Evolutionary conservation across 1,284 basidiomycete genomes (phyloP).

Genomic region (Fistulinella cinereoalba): DNA sequence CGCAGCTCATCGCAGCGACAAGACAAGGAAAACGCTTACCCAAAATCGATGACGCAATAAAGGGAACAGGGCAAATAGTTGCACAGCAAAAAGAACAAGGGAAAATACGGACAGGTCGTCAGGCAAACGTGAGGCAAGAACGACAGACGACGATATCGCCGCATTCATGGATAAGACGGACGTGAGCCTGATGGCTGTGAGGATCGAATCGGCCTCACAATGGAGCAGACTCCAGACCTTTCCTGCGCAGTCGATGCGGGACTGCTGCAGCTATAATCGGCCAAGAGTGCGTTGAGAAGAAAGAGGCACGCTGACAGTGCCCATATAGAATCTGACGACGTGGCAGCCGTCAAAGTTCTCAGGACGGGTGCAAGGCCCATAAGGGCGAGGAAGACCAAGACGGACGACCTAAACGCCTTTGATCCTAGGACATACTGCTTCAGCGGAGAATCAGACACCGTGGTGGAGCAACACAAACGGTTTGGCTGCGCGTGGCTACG

Average conservation of each 20-base stretch:
- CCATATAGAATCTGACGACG: slow-evolving; percentile 97
- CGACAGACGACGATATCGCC: slow-evolving; percentile 90
- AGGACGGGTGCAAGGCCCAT: slow-evolving; percentile 90
- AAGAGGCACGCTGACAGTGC: slow-evolving; percentile 76
- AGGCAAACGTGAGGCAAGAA: slow-evolving; percentile 86
- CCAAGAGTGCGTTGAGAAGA: slow-evolving; percentile 59
- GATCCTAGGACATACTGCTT: slow-evolving; percentile 45
- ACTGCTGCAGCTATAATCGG: slow-evolving; percentile 55
- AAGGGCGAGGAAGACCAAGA: slow-evolving; percentile 85
- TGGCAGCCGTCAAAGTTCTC: slow-evolving; percentile 89
- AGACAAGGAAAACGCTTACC: slow-evolving; percentile 44
- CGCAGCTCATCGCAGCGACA: slow-evolving; percentile 16
- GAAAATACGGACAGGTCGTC: slow-evolving; percentile 89
- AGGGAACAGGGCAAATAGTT: slow-evolving; percentile 85
- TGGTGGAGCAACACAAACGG: slow-evolving; percentile 21
- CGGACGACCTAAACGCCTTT: slow-evolving; percentile 68
- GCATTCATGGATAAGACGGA: slow-evolving; percentile 94
- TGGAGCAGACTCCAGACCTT: slow-evolving; percentile 31
- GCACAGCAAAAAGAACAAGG: slow-evolving; percentile 83
- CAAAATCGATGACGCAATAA: slow-evolving; percentile 76
- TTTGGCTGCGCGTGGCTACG: slow-evolving; percentile 15
- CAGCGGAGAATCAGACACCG: slow-evolving; percentile 3
- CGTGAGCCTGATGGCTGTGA: slow-evolving; percentile 58
- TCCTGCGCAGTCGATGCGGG: slow-evolving; percentile 36
- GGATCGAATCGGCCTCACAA: slow-evolving; percentile 15